Conservation (phyloP, 2,329 filamentous ascomycete species). For the Pseudodiploospora longispora region DNA sequence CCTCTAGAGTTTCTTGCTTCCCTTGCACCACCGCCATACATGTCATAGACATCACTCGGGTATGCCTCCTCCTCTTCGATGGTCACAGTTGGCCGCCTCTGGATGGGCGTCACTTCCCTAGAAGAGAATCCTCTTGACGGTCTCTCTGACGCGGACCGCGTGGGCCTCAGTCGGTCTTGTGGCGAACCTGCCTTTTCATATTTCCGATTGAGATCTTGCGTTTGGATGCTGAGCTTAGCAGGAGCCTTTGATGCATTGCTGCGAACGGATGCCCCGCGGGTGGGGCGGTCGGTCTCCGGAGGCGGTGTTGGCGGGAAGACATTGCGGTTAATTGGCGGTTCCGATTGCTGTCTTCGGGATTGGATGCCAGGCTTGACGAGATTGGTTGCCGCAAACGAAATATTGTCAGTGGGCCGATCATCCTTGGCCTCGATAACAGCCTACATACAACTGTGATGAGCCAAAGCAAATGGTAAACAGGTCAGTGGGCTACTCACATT, state of each 20-base stretch:
- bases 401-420: slow-evolving; percentile 72
- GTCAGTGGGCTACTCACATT: slow-evolving; percentile 41
- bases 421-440: slow-evolving; percentile 56
- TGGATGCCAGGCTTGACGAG: slow-evolving; percentile 79
- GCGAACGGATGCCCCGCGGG: slow-evolving; percentile 52
- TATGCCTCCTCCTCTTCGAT: slow-evolving; percentile 53
- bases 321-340: slow-evolving; percentile 69
- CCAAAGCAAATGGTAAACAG: slow-evolving; percentile 1
- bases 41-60: slow-evolving; percentile 62
- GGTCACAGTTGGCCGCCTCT: slow-evolving; percentile 20
- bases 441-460: slow-evolving; percentile 21
- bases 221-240: slow-evolving; percentile 56
- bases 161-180: slow-evolving; percentile 19
- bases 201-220: slow-evolving; percentile 41
- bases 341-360: slow-evolving; percentile 76
- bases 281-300: slow-evolving; percentile 72
- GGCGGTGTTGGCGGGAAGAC: slow-evolving; percentile 98
- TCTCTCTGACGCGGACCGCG: slow-evolving; percentile 38
- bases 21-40: slow-evolving; percentile 34
- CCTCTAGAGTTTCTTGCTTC: slow-evolving; percentile 18
- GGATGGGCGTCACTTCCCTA: slow-evolving; percentile 24
- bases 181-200: slow-evolving; percentile 49
- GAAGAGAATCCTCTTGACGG: slow-evolving; percentile 32
- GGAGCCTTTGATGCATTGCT: slow-evolving; percentile 49
- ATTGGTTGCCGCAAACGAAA: slow-evolving; percentile 89